These are phyloP conservation scores for Globisporangium mamillatum DNA, from an alignment of 352 stramenopile species.

Conservation along the genomic window DNA sequence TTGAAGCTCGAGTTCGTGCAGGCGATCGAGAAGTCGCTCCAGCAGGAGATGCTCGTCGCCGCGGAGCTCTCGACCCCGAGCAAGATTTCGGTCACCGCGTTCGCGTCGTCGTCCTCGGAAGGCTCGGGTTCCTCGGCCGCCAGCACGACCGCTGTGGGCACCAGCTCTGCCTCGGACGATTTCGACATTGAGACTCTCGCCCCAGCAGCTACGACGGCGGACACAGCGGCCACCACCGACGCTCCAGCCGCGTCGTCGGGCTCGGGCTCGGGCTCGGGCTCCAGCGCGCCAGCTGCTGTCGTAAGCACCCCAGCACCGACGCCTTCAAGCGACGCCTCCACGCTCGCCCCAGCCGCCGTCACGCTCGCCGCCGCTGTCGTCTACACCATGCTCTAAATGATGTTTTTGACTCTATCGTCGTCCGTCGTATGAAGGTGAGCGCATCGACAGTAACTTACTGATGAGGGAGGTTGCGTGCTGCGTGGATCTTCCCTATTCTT, in stretches of 20 bases:
- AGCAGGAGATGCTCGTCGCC: not conserved
- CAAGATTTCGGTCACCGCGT: conserved; percentile 11
- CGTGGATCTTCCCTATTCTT: not conserved
- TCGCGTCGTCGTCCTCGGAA: conserved; percentile 4
- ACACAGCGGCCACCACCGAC: not conserved
- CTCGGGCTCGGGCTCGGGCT: conserved; percentile 1
- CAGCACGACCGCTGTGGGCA: not conserved
- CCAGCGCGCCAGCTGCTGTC: not conserved
- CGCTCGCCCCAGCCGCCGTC: conserved; percentile 8
- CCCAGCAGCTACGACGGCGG: conserved; percentile 1
- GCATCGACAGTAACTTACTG: not conserved
- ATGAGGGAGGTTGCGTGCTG: not conserved
- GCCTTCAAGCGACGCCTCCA: conserved; percentile 8
- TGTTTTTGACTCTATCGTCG: no score
- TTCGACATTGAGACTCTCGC: not conserved
- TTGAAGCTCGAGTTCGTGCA: conserved; percentile 12
- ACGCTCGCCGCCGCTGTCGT: conserved; percentile 7
- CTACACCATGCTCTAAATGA: conserved; percentile 14
- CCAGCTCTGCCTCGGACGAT: conserved; percentile 8
- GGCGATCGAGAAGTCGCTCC: not conserved
- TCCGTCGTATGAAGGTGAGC: not conserved
- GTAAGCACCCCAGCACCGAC: conserved; percentile 4
- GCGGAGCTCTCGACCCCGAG: conserved; percentile 3
- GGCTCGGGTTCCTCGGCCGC: conserved; percentile 7
- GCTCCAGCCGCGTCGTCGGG: not conserved